A percentile compares a stretch with the other conserved stretches of the same genome.
Evolutionary conservation across 2,329 filamentous ascomycete species (phyloP).

Genomic region (Trichoderma guizhouense): DNA sequence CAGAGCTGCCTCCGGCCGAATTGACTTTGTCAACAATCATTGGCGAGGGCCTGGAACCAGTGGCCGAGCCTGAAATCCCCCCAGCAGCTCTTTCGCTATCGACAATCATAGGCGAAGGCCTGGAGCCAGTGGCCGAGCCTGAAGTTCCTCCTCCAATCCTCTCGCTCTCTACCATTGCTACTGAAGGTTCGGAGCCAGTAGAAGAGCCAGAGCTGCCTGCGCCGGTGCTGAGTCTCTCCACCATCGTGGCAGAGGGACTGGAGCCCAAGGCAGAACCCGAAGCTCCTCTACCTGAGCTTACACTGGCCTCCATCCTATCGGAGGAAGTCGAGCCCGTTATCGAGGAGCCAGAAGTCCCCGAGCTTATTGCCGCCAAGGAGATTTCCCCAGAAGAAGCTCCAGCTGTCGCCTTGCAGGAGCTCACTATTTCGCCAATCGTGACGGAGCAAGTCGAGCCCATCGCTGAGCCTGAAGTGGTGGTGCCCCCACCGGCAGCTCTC

Average conservation of each 20-base stretch:
- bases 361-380: conserved; percentile 21
- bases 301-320: conserved; percentile 30
- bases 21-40: conserved; percentile 35
- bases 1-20: conserved; percentile 30
- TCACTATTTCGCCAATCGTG: conserved; percentile 30
- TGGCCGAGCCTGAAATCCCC: conserved; percentile 30
- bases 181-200: conserved; percentile 36
- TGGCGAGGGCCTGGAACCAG: conserved; percentile 40
- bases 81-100: conserved; percentile 27
- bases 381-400: conserved; percentile 20
- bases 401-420: background rate
- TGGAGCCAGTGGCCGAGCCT: conserved; percentile 25
- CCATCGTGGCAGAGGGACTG: conserved; percentile 29
- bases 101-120: conserved; percentile 25
- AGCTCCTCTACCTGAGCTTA: conserved; percentile 24
- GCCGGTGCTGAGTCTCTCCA: conserved; percentile 27
- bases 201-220: conserved; percentile 22
- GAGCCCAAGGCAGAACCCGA: conserved; percentile 30
- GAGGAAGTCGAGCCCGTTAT: conserved; percentile 32
- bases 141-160: conserved; percentile 26
- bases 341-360: conserved; percentile 24
- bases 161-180: conserved; percentile 31
- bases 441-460: conserved; percentile 31
- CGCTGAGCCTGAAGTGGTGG: conserved; percentile 29
- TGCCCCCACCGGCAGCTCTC: conserved; percentile 19